These are phyloP conservation scores for Brassica nigra DNA, from an alignment of 345 rosid species.

Conservation along the genomic window DNA sequence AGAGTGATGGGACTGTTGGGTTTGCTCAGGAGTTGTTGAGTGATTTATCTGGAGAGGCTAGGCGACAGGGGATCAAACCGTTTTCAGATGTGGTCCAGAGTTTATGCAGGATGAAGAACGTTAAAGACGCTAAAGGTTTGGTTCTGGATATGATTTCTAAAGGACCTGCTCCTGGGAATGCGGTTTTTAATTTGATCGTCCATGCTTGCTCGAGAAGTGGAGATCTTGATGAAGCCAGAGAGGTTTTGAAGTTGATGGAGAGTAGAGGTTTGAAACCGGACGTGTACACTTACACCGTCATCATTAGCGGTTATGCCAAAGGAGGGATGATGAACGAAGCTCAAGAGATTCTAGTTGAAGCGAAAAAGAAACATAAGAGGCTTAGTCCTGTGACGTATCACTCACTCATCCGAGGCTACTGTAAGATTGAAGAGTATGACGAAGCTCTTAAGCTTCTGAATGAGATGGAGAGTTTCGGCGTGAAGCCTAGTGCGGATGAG, in stretches of 20 bases:
- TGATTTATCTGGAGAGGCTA: slow-evolving; percentile 51
- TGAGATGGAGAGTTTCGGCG: slow-evolving; percentile 72
- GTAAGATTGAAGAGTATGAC: slow-evolving; percentile 75
- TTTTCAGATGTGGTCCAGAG: slow-evolving; percentile 70
- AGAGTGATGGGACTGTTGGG: slow-evolving; percentile 60
- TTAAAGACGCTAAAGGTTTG: slow-evolving; percentile 58
- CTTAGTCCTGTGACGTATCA: slow-evolving; percentile 74
- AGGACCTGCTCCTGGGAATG: slow-evolving; percentile 86
- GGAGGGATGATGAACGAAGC: slow-evolving; percentile 83
- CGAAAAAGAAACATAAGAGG: slow-evolving; percentile 71
- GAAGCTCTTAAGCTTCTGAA: slow-evolving; percentile 63
- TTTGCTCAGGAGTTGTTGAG: slow-evolving; percentile 61
- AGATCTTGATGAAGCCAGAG: slow-evolving; percentile 59
- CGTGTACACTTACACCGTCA: slow-evolving; percentile 71
- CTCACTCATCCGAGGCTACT: slow-evolving; percentile 72
- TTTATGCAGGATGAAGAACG: slow-evolving; percentile 64
- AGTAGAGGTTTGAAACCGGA: slow-evolving; percentile 79
- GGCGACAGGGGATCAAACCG: slow-evolving; percentile 63
- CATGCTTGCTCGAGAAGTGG: slow-evolving; percentile 60
- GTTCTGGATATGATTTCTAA: slow-evolving; percentile 66
- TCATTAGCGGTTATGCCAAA: slow-evolving; percentile 74
- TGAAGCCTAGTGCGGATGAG: slow-evolving; percentile 66
- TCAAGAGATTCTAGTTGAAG: slow-evolving; percentile 54
- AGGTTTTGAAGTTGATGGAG: slow-evolving; percentile 68
- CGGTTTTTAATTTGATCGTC: slow-evolving; percentile 64